Evolutionary conservation across 441 rosid species (phyloP), one percentile per base, ranked within the genome.

Genomic region (Macaranga tanarius): DNA sequence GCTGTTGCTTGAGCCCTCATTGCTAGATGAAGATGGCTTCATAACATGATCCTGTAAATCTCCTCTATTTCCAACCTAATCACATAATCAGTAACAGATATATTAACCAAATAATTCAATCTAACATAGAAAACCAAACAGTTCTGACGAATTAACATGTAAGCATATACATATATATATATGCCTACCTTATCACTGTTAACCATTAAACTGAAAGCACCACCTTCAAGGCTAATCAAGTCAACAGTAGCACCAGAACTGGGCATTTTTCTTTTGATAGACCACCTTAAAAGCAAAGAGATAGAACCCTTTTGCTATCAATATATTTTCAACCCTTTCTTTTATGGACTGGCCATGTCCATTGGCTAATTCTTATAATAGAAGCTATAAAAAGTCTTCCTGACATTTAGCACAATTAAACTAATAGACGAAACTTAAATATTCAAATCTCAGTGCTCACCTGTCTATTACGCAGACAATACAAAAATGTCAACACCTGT

Each of bases 401-500:
- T 1, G 50, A 62, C 48, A 11, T n/a, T n/a, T 45, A 34, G 7
- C 12, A 26, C 13, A 9, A 54, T 0, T 52, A 68, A 52, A 34
- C 25, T 31, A 52, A 66, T 28, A n/a, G 48, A 66, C n/a, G 17
- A 23, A 31, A 31, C 34, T 31, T 31, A 31, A 34, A 34, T 34
- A 25, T 26, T 10, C 3, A 11, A 25, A 62, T 62, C 48, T 55
- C 67, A 34, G 70, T 67, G 23, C 67, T 42, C 22, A 48, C 44
- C 65, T 62, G 65, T 50, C 60, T 62, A 65, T 73, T 71, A 52
- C 76, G 67, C 66, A 67, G 57, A 13, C 51, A 34, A 73, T n/a
- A 58, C 22, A 59, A 75, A 77, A 76, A 85, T 83, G 92, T 89
- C 94, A 87, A 89, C 89, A 79, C 81, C 79, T 74, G 66, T 67